phyloP scores from a whole-genome alignment of 1,284 basidiomycete genomes.

The Cryptococcus neoformans region DNA sequence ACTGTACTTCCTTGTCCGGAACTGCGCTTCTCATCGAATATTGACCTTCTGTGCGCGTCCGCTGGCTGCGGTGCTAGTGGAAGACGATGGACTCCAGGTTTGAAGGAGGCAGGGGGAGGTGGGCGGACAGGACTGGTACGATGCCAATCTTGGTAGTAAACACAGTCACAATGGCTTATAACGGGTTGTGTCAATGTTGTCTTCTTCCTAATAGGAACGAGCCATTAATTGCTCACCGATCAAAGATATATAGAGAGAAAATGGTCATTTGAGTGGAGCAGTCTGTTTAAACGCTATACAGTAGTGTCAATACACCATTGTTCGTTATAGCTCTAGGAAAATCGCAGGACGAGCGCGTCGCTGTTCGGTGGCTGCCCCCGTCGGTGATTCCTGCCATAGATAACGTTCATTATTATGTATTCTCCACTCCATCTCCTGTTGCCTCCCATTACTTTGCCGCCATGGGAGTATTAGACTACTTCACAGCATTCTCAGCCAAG shows the following conservation, averaged over 20 bases:
- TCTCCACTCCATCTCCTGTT: too few relatives aligned
- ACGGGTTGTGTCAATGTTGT: too few relatives aligned
- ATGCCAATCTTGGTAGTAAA: slow-evolving; percentile 94
- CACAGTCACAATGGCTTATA: slow-evolving; percentile 75
- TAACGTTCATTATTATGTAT: too few relatives aligned
- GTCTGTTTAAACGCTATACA: too few relatives aligned
- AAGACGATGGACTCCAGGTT: slow-evolving; percentile 65
- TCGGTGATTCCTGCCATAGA: too few relatives aligned
- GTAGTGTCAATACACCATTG: too few relatives aligned
- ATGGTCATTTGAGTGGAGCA: slow-evolving; percentile 61
- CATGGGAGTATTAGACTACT: slow-evolving; percentile 13
- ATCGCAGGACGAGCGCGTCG: too few relatives aligned
- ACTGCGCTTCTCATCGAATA: slow-evolving; percentile 21
- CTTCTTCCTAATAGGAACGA: too few relatives aligned
- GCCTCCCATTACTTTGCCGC: neutral
- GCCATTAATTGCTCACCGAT: slow-evolving; percentile 58
- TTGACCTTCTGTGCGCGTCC: slow-evolving; percentile 24
- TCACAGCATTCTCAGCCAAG: slow-evolving; percentile 5
- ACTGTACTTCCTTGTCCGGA: neutral
- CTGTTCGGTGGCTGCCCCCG: too few relatives aligned
- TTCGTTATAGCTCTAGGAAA: too few relatives aligned
- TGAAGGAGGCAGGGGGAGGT: slow-evolving; percentile 65
- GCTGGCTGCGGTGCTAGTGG: slow-evolving; percentile 29
- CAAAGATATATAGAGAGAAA: slow-evolving; percentile 84
- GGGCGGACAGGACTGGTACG: slow-evolving; percentile 68